These are phyloP conservation scores for Pseudopithomyces maydicus DNA, from an alignment of 2,329 filamentous ascomycete species.

Conservation along the genomic window DNA sequence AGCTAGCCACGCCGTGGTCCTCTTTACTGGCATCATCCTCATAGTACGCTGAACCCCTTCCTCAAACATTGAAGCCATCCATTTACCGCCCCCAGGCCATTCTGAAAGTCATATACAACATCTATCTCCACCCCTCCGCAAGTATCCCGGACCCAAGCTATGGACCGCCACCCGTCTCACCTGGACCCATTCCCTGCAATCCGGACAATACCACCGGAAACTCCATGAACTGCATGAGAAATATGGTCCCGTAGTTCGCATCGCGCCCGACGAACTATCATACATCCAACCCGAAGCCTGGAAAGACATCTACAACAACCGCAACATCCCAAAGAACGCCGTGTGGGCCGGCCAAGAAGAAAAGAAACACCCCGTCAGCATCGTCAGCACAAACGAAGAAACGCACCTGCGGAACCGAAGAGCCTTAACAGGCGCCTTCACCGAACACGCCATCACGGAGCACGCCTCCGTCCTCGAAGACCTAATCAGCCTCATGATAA, in stretches of 20 bases:
- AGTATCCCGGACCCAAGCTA: slow-evolving; percentile 18
- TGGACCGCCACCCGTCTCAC: slow-evolving; percentile 41
- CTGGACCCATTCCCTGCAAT: slow-evolving; percentile 31
- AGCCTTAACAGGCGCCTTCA: slow-evolving; percentile 48
- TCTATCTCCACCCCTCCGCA: slow-evolving; percentile 21
- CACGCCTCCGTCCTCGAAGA: slow-evolving; percentile 45
- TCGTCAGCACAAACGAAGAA: slow-evolving; percentile 14
- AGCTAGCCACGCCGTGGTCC: neutral
- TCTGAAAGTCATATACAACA: slow-evolving; percentile 18
- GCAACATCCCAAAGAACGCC: slow-evolving; percentile 15
- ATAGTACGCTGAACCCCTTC: neutral
- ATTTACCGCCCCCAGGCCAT: neutral
- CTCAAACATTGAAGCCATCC: neutral
- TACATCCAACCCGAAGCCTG: slow-evolving; percentile 49
- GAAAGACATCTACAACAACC: slow-evolving; percentile 49
- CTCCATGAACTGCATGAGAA: slow-evolving; percentile 18
- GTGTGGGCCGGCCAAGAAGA: slow-evolving; percentile 12
- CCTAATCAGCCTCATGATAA: slow-evolving; percentile 45
- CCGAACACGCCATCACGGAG: slow-evolving; percentile 47
- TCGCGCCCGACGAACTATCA: slow-evolving; percentile 55
- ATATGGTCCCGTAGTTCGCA: slow-evolving; percentile 52
- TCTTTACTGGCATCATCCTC: neutral
- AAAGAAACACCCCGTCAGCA: neutral
- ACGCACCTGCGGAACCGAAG: slow-evolving; percentile 34
- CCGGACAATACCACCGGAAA: slow-evolving; percentile 13